Percentiles rank a stretch among this genome's conserved stretches.
phyloP scores from a whole-genome alignment of 1,139 yeast species.

The Blastobotrys petasosporus region DNA sequence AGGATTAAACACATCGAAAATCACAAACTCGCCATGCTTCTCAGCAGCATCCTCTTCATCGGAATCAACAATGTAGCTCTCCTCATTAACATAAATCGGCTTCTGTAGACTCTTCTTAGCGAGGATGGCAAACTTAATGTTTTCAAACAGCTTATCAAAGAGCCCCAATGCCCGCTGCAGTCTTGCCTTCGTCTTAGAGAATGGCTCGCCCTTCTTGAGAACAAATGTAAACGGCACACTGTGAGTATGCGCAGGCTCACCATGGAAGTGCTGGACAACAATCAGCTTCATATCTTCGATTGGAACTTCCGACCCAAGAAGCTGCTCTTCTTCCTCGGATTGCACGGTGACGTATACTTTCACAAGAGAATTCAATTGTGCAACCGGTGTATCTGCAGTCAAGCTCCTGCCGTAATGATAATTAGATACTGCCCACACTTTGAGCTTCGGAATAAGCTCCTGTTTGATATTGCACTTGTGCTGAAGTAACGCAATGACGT shows the following conservation, averaged over 20 bases:
- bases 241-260: constrained; percentile 63
- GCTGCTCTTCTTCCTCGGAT: constrained; percentile 33
- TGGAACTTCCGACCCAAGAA: constrained; percentile 12
- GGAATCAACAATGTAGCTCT: background rate
- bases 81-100: background rate
- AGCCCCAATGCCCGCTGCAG: constrained; percentile 64
- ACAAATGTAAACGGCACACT: constrained; percentile 85
- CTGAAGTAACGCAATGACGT: constrained; percentile 52
- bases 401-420: constrained; percentile 24
- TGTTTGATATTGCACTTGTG: constrained; percentile 45
- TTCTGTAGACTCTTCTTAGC: background rate
- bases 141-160: constrained; percentile 72
- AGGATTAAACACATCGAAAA: constrained; percentile 48
- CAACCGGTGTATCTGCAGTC: constrained; percentile 22
- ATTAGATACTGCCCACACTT: constrained; percentile 50
- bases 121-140: constrained; percentile 55
- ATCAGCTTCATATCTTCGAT: constrained; percentile 36
- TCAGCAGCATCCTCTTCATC: background rate
- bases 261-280: constrained; percentile 67
- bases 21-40: constrained; percentile 34
- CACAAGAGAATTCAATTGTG: constrained; percentile 22
- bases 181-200: constrained; percentile 60
- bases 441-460: constrained; percentile 45
- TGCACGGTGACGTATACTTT: constrained; percentile 31
- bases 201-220: constrained; percentile 48